A percentile compares a stretch with the other conserved stretches of the same genome.
These are phyloP conservation scores for Microascus cirrosus DNA, from an alignment of 2,329 filamentous ascomycete genomes.

Conservation along the genomic window DNA sequence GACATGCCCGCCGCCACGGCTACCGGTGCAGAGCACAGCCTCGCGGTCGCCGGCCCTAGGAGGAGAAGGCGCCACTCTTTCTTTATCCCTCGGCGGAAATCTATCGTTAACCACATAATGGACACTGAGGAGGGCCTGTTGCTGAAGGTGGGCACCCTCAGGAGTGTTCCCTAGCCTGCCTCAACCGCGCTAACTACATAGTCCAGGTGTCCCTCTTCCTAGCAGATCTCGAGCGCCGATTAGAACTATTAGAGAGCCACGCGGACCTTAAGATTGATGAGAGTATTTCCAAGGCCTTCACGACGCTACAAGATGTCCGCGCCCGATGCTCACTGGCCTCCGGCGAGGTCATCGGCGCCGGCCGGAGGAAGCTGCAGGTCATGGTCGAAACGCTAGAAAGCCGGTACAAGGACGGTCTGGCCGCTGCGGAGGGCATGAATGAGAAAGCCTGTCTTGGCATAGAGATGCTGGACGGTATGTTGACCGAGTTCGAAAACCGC, in stretches of 20 bases:
- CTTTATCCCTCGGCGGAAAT: slow-evolving; percentile 45
- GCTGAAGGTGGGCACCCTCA: slow-evolving; percentile 28
- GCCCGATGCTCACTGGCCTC: slow-evolving; percentile 83
- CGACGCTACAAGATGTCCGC: slow-evolving; percentile 75
- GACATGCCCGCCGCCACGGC: not conserved
- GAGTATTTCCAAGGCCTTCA: slow-evolving; percentile 74
- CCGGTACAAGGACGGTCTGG: slow-evolving; percentile 77
- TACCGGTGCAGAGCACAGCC: not conserved
- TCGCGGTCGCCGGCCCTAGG: not conserved
- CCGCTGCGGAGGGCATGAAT: slow-evolving; percentile 74
- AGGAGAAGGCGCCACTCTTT: slow-evolving; percentile 40
- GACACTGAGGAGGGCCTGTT: slow-evolving; percentile 51
- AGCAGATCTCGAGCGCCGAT: slow-evolving; percentile 70
- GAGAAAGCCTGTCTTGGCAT: slow-evolving; percentile 87
- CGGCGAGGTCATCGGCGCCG: slow-evolving; percentile 79
- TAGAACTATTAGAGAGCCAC: slow-evolving; percentile 84
- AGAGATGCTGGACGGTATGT: slow-evolving; percentile 72
- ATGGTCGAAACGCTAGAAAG: slow-evolving; percentile 88
- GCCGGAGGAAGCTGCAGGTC: slow-evolving; percentile 71
- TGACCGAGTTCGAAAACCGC: slow-evolving; percentile 74
- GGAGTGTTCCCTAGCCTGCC: not conserved
- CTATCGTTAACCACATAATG: slow-evolving; percentile 48
- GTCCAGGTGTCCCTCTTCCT: slow-evolving; percentile 66
- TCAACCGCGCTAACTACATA: not conserved
- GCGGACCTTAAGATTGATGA: slow-evolving; percentile 68